These are phyloP conservation scores for Camillea tinctor DNA, from an alignment of 2,329 filamentous ascomycete genomes.

Conservation along the genomic window DNA sequence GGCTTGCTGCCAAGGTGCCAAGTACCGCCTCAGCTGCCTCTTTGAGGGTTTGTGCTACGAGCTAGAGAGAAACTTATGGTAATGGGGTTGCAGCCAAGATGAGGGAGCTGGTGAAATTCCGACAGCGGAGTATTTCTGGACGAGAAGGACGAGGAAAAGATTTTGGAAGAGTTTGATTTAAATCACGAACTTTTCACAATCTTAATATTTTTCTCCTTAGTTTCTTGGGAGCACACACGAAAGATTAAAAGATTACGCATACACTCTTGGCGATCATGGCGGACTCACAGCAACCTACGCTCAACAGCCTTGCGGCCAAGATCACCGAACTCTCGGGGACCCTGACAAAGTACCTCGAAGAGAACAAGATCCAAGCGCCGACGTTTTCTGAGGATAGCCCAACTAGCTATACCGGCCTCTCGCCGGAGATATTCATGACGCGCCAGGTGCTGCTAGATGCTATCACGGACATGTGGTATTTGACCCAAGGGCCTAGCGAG, in stretches of 20 bases:
- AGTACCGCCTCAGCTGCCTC: not conserved
- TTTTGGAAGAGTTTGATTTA: not conserved
- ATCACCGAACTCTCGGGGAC: conserved; percentile 43
- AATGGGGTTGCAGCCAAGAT: not conserved
- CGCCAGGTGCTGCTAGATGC: conserved; percentile 45
- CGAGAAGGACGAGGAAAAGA: not conserved
- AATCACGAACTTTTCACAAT: not conserved
- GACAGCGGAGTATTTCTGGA: not conserved
- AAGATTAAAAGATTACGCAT: not conserved
- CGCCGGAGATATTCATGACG: conserved; percentile 42
- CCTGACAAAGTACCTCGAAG: conserved; percentile 40
- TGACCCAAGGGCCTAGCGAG: conserved; percentile 49
- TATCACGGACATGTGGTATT: conserved; percentile 45
- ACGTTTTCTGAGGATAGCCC: conserved; percentile 45
- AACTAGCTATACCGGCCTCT: conserved; percentile 40
- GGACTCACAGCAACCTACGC: conserved; percentile 33
- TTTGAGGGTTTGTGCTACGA: not conserved
- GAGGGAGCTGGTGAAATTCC: not conserved
- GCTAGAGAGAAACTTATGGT: not conserved
- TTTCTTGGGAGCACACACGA: not conserved
- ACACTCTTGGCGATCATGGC: conserved; percentile 22
- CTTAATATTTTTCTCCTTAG: not conserved
- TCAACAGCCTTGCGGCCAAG: conserved; percentile 43
- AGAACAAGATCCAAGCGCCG: conserved; percentile 42
- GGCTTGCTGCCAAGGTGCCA: not conserved